Percentiles rank a stretch among this genome's conserved stretches.
These are phyloP conservation scores for Trapa incisa DNA, from an alignment of 345 rosid species.

Conservation along the genomic window DNA sequence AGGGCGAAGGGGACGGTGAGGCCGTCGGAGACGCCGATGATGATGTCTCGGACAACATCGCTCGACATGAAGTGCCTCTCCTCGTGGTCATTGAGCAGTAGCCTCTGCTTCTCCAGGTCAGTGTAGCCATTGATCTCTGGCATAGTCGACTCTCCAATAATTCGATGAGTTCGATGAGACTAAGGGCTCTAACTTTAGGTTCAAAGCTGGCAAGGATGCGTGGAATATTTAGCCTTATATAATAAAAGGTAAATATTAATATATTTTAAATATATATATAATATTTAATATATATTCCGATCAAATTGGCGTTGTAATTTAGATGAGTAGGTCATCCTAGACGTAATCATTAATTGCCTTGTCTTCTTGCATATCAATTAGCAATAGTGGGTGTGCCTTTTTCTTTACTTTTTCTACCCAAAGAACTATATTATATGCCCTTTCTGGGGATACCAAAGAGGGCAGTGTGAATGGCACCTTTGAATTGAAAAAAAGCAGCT, in stretches of 20 bases:
- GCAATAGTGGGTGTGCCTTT: not conserved
- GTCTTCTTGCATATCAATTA: not conserved
- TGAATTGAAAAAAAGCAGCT: not conserved
- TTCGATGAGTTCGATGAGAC: not conserved
- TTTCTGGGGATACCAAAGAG: not conserved
- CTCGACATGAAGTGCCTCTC: constrained; percentile 92
- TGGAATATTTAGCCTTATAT: not conserved
- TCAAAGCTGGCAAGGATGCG: not conserved
- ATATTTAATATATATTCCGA: too few relatives aligned
- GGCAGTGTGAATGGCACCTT: not conserved
- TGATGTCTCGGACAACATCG: constrained; percentile 79
- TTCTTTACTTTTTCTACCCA: not conserved
- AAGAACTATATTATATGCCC: not conserved
- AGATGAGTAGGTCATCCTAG: too few relatives aligned
- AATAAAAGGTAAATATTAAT: not conserved
- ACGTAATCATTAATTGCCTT: not conserved
- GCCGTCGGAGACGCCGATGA: constrained; percentile 93
- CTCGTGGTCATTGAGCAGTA: constrained; percentile 57
- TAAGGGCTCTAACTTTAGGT: not conserved
- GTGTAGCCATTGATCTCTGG: constrained; percentile 10
- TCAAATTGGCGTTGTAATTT: too few relatives aligned
- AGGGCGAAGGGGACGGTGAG: constrained; percentile 94
- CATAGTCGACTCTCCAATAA: constrained; percentile 2
- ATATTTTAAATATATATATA: too few relatives aligned
- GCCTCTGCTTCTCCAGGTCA: constrained; percentile 15